phyloP scores from a whole-genome alignment of 2,329 filamentous ascomycete genomes.

The Hymenoscyphus fraxineus region DNA sequence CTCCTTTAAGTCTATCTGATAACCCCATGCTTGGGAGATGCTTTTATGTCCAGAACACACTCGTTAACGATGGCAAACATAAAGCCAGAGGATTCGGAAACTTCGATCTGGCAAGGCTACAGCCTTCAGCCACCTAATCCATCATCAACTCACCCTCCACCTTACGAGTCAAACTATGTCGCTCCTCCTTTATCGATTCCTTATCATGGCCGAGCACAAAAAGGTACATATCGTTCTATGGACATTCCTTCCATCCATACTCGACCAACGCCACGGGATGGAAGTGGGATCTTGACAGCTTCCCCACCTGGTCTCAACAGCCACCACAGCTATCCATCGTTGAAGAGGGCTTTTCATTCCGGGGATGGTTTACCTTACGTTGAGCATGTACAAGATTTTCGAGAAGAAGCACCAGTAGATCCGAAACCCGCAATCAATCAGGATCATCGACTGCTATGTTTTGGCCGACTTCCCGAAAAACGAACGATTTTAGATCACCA shows the following conservation, averaged over 20 bases:
- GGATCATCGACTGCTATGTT: conserved; percentile 35
- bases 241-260: conserved; percentile 30
- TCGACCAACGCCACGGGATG: conserved; percentile 23
- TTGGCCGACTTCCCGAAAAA: conserved; percentile 37
- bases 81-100: conserved; percentile 34
- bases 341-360: conserved; percentile 32
- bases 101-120: conserved; percentile 34
- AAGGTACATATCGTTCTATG: conserved; percentile 31
- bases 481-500: conserved; percentile 47
- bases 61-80: conserved; percentile 34
- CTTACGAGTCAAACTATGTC: conserved; percentile 29
- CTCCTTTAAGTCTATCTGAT: conserved; percentile 15
- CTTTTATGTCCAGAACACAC: conserved; percentile 34
- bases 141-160: conserved; percentile 24
- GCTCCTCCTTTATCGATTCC: conserved; percentile 24
- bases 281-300: conserved; percentile 25
- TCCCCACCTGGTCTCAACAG: conserved; percentile 30
- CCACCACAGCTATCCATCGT: conserved; percentile 34
- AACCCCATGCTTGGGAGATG: conserved; percentile 22
- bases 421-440: conserved; percentile 34
- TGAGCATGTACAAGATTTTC: conserved; percentile 29
- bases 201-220: conserved; percentile 29
- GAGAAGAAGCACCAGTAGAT: conserved; percentile 31
- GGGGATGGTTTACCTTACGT: conserved; percentile 30
- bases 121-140: conserved; percentile 27